Evolutionary conservation across 352 stramenopile species (phyloP).

Genomic region (Phytophthora podocarpi): DNA sequence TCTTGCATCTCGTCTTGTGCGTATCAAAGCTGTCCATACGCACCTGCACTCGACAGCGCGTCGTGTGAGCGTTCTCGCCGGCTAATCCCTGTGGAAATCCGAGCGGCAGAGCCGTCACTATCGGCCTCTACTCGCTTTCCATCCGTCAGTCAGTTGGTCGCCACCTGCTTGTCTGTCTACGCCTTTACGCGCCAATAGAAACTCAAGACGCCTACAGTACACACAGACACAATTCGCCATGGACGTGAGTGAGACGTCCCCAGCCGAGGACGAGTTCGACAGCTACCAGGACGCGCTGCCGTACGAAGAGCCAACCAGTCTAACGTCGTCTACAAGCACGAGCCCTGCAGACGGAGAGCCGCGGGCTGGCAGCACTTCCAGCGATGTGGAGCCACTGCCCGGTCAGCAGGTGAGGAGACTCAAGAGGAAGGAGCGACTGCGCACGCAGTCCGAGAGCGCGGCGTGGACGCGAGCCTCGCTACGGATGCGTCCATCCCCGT

Average conservation of each 20-base stretch:
- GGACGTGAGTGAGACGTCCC: constrained; percentile 17
- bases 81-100: constrained; percentile 6
- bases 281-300: constrained; percentile 30
- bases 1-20: constrained; percentile 1
- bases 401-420: constrained; percentile 23
- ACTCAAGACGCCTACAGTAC: background rate
- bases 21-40: background rate
- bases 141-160: constrained; percentile 6
- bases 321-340: constrained; percentile 46
- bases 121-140: too few relatives aligned
- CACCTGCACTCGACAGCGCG: constrained; percentile 1
- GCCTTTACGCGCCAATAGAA: constrained; percentile 25
- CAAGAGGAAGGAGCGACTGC: constrained; percentile 63
- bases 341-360: constrained; percentile 35
- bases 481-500: constrained; percentile 52
- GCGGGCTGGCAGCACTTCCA: constrained; percentile 23
- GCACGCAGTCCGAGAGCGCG: constrained; percentile 80
- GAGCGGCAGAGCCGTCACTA: constrained; percentile 21
- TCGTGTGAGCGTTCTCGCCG: constrained; percentile 7
- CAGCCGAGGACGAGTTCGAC: constrained; percentile 32
- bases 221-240: constrained; percentile 23
- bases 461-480: constrained; percentile 76
- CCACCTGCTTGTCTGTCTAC: constrained; percentile 18
- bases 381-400: constrained; percentile 30
- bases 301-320: constrained; percentile 35